Evolutionary conservation across 2,329 filamentous ascomycete genomes (phyloP).

Genomic region (Trichothecium sympodiale): DNA sequence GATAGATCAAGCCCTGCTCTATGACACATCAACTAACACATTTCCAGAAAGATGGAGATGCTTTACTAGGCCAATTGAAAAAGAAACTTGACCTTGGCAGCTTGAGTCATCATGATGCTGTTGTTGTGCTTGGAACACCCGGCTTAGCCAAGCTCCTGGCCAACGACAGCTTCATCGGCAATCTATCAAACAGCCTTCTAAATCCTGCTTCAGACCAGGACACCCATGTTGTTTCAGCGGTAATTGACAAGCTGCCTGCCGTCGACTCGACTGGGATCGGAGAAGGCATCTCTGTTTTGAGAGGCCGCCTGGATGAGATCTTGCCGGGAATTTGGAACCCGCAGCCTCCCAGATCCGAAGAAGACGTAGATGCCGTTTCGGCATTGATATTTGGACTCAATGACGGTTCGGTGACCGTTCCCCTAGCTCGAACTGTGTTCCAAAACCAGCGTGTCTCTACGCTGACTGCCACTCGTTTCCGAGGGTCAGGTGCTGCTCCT

Average conservation of each 20-base stretch:
- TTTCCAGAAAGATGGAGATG: slow-evolving; percentile 3
- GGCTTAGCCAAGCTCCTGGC: slow-evolving; percentile 36
- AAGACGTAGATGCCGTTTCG: slow-evolving; percentile 24
- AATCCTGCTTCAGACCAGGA: neutral
- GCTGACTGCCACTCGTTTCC: slow-evolving; percentile 29
- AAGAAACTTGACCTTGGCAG: slow-evolving; percentile 13
- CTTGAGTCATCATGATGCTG: slow-evolving; percentile 23
- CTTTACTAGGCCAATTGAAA: neutral
- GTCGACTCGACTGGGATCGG: slow-evolving; percentile 16
- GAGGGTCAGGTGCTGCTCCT: slow-evolving; percentile 9
- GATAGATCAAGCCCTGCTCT: neutral
- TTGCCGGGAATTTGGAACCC: slow-evolving; percentile 35
- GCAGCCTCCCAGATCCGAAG: slow-evolving; percentile 12
- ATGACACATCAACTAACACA: slow-evolving; percentile 7
- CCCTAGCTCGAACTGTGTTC: slow-evolving; percentile 70
- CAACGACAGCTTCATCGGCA: slow-evolving; percentile 27
- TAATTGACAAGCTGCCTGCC: slow-evolving; percentile 42
- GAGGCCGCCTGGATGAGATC: slow-evolving; percentile 26
- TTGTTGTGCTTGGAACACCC: slow-evolving; percentile 39
- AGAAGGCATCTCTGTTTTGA: slow-evolving; percentile 41
- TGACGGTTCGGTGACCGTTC: slow-evolving; percentile 37
- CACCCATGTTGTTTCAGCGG: slow-evolving; percentile 36
- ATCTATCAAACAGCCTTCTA: slow-evolving; percentile 17
- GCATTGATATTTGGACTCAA: slow-evolving; percentile 30
- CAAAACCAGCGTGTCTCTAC: slow-evolving; percentile 55